Evolutionary conservation across 2,329 filamentous ascomycete species (phyloP), one percentile per base, ranked within the genome.

Genomic region (Seiridium unicorne): DNA sequence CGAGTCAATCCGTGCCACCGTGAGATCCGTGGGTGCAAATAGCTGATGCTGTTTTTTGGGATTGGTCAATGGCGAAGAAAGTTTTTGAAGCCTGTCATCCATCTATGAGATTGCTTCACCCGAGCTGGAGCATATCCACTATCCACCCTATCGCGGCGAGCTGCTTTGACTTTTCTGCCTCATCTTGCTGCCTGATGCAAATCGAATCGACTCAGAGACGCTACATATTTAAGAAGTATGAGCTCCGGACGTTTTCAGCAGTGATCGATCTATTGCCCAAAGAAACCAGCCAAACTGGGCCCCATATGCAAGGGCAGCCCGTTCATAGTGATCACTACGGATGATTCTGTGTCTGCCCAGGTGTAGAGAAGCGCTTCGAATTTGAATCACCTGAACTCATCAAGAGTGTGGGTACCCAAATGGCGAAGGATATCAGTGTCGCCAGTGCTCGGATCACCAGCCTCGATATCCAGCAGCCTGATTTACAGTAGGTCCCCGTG

Each of bases 181-280:
- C 32, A 34, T 59, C 51, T 11, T 46, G n/a, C 32, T 59, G 57
- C 9, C 55, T 59, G 57, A 59, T 59, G 34, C 57, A 59, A 13
- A 59, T 5, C 18, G 40, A 34, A 11, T 59, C 57, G 8, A 59
- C 44, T 49, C 57, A 59, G 5, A 55, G 48, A 10, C 44, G 42
- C 18, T 42, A 42, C 13, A 7, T 42, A 1, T 13, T 42, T 13
- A 42, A 42, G 2, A 8, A 8, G 7, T 42, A 1, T 42, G 38
- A 8, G 7, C 13, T 42, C 7, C 13, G 7, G 13, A 8, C 38
- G 7, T 13, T 42, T 42, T 7, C 38, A 26, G 38, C 13, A 13
- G 13, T 42, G 7, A 7, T 42, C 7, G 13, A 42, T 42, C 38
- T 13, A 42, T 8, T 42, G 38, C 38, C 38, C 7, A 42, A 42